Evolutionary conservation across 495 filamentous ascomycete genomes (phyloP).

Genomic region (Clavariopsis aquatica): DNA sequence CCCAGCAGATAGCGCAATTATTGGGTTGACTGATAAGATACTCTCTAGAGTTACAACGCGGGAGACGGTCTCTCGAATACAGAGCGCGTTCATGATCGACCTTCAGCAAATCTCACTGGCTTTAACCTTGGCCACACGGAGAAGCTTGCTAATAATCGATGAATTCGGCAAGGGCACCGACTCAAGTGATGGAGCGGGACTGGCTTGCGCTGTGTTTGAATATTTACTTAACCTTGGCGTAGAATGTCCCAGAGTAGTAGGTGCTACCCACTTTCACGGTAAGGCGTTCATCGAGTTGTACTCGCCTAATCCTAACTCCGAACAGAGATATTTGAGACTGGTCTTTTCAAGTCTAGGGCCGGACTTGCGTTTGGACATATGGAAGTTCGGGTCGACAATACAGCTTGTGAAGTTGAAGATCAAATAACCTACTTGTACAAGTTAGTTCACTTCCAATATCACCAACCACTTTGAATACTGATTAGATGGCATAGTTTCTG

Average conservation of each 20-base stretch:
- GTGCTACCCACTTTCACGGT: slow-evolving; percentile 85
- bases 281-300: background rate
- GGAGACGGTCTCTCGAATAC: slow-evolving; percentile 79
- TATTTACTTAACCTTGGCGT: slow-evolving; percentile 64
- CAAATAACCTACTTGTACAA: slow-evolving; percentile 90
- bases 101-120: slow-evolving; percentile 83
- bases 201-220: slow-evolving; percentile 80
- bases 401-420: slow-evolving; percentile 60
- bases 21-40: slow-evolving; percentile 92
- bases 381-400: slow-evolving; percentile 73
- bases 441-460: slow-evolving; percentile 44
- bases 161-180: slow-evolving; percentile 97
- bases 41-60: slow-evolving; percentile 83
- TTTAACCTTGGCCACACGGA: slow-evolving; percentile 72
- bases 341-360: slow-evolving; percentile 61
- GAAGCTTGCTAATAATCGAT: slow-evolving; percentile 82
- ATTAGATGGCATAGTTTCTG: slow-evolving; percentile 45
- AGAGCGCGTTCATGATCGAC: slow-evolving; percentile 94
- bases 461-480: too few relatives aligned
- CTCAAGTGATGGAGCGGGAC: slow-evolving; percentile 75
- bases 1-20: slow-evolving; percentile 72
- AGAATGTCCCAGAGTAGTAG: slow-evolving; percentile 78
- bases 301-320: background rate
- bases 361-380: slow-evolving; percentile 76
- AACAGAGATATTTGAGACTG: slow-evolving; percentile 76